Evolutionary conservation across 495 filamentous ascomycete species (phyloP).

Genomic region (Terfezia claveryi): DNA sequence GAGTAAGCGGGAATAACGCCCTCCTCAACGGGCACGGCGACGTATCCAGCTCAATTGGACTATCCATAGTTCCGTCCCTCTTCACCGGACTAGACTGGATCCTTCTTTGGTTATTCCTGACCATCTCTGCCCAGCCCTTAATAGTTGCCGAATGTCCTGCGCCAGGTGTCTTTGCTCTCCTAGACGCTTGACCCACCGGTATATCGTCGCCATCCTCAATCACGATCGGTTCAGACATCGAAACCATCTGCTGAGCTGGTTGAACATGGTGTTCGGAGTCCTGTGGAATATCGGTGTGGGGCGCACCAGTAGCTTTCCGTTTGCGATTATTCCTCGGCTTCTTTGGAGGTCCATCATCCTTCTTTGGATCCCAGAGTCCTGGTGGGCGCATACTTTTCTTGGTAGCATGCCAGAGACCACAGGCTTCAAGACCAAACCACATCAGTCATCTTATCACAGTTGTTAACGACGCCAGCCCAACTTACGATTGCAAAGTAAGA

Average conservation of each 20-base stretch:
- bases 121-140: slow-evolving; percentile 29
- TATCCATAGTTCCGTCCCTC: slow-evolving; percentile 38
- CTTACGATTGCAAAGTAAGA: slow-evolving; percentile 76
- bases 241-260: not conserved
- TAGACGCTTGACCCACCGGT: not conserved
- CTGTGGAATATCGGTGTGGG: slow-evolving; percentile 4
- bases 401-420: slow-evolving; percentile 82
- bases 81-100: slow-evolving; percentile 53
- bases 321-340: slow-evolving; percentile 24
- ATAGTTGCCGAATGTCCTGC: slow-evolving; percentile 12
- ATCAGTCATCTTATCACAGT: not conserved
- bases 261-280: slow-evolving; percentile 1
- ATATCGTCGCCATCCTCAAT: slow-evolving; percentile 13
- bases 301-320: slow-evolving; percentile 21
- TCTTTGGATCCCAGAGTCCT: slow-evolving; percentile 48
- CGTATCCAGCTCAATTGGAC: slow-evolving; percentile 43
- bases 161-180: slow-evolving; percentile 19
- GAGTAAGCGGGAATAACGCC: slow-evolving; percentile 43
- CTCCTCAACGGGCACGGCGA: slow-evolving; percentile 35
- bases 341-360: slow-evolving; percentile 27
- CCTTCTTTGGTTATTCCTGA: slow-evolving; percentile 36
- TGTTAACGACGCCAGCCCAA: slow-evolving; percentile 4
- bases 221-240: slow-evolving; percentile 13
- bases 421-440: slow-evolving; percentile 28
- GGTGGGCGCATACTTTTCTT: slow-evolving; percentile 64